These are phyloP conservation scores for Candida rishiriensis DNA, from an alignment of 805 yeast genomes.

Conservation along the genomic window DNA sequence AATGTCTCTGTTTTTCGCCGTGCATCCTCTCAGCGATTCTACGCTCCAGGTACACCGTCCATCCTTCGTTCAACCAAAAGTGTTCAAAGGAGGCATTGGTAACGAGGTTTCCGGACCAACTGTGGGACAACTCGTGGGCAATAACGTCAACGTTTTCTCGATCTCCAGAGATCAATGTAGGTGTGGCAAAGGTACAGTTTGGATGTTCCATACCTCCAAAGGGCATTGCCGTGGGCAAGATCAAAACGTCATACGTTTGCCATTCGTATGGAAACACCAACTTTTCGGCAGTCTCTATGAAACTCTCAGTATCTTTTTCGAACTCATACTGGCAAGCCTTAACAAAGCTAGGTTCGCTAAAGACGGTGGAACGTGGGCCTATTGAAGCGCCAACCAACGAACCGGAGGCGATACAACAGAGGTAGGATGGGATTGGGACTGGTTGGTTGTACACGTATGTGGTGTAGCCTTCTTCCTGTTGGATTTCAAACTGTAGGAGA, in stretches of 20 bases:
- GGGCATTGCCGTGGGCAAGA: slow-evolving; percentile 74
- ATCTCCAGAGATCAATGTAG: slow-evolving; percentile 81
- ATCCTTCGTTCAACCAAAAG: slow-evolving; percentile 93
- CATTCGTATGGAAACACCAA: slow-evolving; percentile 79
- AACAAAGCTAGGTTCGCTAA: slow-evolving; percentile 68
- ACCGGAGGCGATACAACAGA: slow-evolving; percentile 83
- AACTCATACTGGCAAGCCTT: slow-evolving; percentile 75
- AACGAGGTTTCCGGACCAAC: slow-evolving; percentile 89
- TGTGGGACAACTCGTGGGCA: slow-evolving; percentile 90
- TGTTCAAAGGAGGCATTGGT: slow-evolving; percentile 92
- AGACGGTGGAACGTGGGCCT: slow-evolving; percentile 85
- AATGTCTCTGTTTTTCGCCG: slow-evolving; percentile 75
- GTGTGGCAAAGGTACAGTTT: slow-evolving; percentile 85
- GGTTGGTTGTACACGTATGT: slow-evolving; percentile 58
- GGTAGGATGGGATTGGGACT: slow-evolving; percentile 81
- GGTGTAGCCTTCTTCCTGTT: slow-evolving; percentile 29
- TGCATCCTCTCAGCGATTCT: slow-evolving; percentile 74
- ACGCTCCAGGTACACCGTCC: slow-evolving; percentile 91
- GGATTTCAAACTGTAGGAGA: slow-evolving; percentile 16
- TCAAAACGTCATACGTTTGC: slow-evolving; percentile 75
- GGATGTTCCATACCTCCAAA: slow-evolving; percentile 97
- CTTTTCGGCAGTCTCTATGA: slow-evolving; percentile 72
- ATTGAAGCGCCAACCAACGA: slow-evolving; percentile 60
- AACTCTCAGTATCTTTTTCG: slow-evolving; percentile 72
- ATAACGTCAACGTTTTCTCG: slow-evolving; percentile 82